These are phyloP conservation scores for Truncatella angustata DNA, from an alignment of 2,329 filamentous ascomycete genomes.

Conservation along the genomic window DNA sequence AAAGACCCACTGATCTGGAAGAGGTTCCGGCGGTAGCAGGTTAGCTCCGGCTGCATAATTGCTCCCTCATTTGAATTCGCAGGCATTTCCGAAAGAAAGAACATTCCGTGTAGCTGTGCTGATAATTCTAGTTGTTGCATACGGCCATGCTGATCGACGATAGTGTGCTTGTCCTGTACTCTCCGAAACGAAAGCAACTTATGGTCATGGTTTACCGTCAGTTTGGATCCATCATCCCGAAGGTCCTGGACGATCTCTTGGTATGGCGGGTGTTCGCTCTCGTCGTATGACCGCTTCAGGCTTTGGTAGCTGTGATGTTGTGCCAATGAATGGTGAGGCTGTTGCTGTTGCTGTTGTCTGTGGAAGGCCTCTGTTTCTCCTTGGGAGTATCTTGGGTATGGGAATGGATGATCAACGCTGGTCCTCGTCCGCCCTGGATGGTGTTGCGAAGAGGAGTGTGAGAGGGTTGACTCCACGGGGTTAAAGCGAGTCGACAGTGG, in stretches of 20 bases:
- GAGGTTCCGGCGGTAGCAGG: conserved; percentile 91
- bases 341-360: conserved; percentile 42
- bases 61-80: conserved; percentile 58
- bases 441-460: conserved; percentile 44
- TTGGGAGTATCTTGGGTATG: conserved; percentile 53
- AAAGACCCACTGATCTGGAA: conserved; percentile 94
- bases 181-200: conserved; percentile 59
- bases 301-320: conserved; percentile 53
- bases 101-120: conserved; percentile 84
- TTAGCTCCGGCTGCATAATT: conserved; percentile 74
- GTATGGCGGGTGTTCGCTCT: conserved; percentile 54
- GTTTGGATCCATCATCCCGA: conserved; percentile 55
- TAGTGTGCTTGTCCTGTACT: conserved; percentile 57
- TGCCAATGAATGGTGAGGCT: conserved; percentile 35
- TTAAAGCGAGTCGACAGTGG: conserved; percentile 52
- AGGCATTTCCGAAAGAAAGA: conserved; percentile 80
- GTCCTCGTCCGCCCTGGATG: conserved; percentile 49
- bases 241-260: conserved; percentile 62
- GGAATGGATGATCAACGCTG: conserved; percentile 52
- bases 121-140: conserved; percentile 61
- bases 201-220: conserved; percentile 59
- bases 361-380: conserved; percentile 56
- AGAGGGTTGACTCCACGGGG: conserved; percentile 48
- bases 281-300: conserved; percentile 57
- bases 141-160: conserved; percentile 57